Conservation (phyloP, 441 rosid genomes). For the Aquilaria agallochum region DNA sequence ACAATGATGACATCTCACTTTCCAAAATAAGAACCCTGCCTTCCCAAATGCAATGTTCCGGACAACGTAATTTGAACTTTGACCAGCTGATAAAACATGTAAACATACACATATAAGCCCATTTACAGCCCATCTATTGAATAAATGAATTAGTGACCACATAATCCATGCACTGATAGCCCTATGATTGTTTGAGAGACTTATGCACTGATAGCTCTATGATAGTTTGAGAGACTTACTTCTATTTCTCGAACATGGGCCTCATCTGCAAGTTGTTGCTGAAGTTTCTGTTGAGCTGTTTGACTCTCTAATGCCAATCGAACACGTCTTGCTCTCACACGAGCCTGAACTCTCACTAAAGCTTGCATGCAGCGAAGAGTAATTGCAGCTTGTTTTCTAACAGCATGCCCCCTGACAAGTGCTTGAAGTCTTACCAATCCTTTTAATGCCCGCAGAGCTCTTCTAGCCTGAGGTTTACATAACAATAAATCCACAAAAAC, state of each 20-base stretch:
- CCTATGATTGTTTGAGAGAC: neutral
- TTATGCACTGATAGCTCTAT: conserved; percentile 7
- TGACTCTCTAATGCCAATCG: conserved; percentile 91
- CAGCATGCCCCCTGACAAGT: conserved; percentile 97
- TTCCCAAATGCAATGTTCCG: too few relatives aligned
- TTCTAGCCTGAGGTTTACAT: conserved; percentile 66
- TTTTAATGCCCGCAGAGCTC: conserved; percentile 92
- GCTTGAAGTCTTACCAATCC: conserved; percentile 99
- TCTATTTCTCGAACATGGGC: conserved; percentile 86
- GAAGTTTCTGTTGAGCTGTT: conserved; percentile 64
- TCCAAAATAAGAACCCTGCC: too few relatives aligned
- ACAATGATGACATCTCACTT: too few relatives aligned
- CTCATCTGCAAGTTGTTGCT: conserved; percentile 80
- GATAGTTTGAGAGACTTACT: conserved; percentile 28
- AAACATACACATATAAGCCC: too few relatives aligned
- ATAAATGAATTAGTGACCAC: too few relatives aligned
- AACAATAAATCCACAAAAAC: conserved; percentile 1
- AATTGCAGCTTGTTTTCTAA: conserved; percentile 98
- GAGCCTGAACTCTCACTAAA: conserved; percentile 98
- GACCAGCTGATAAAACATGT: too few relatives aligned
- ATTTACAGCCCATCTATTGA: too few relatives aligned
- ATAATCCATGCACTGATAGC: too few relatives aligned
- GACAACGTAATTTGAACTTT: too few relatives aligned
- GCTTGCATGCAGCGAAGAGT: conserved; percentile 99
- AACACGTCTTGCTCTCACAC: conserved; percentile 95